Conservation (phyloP, 2,329 filamentous ascomycete genomes). For the Aspergillus hortae region DNA sequence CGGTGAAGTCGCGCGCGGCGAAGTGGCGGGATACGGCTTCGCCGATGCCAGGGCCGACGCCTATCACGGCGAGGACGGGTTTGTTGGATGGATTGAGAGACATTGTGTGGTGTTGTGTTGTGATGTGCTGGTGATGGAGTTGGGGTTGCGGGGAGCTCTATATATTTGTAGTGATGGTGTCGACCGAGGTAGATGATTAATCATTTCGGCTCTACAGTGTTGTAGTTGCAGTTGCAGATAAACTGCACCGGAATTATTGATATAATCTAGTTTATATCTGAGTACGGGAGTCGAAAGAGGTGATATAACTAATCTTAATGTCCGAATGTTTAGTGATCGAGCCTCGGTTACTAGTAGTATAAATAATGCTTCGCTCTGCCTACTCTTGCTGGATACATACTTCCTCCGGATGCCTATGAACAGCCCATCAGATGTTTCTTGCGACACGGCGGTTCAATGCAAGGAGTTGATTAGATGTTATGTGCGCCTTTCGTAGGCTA, state of each 20-base stretch:
- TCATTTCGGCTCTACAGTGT: neutral
- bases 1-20: slow-evolving; percentile 11
- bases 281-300: too few relatives aligned
- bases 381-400: neutral
- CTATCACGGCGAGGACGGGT: slow-evolving; percentile 13
- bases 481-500: too few relatives aligned
- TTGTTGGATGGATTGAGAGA: slow-evolving; percentile 7
- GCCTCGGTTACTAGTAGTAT: too few relatives aligned
- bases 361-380: neutral
- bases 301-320: too few relatives aligned
- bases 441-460: too few relatives aligned
- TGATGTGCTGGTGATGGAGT: neutral
- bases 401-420: too few relatives aligned
- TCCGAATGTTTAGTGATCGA: too few relatives aligned
- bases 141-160: neutral
- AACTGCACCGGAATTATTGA: too few relatives aligned
- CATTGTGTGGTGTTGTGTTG: slow-evolving; percentile 3
- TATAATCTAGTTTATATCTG: too few relatives aligned
- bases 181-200: slow-evolving; percentile 4
- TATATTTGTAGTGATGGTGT: neutral
- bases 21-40: slow-evolving; percentile 15
- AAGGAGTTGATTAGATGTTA: too few relatives aligned
- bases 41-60: slow-evolving; percentile 15
- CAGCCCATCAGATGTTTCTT: too few relatives aligned
- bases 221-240: too few relatives aligned